phyloP scores from a whole-genome alignment of 495 filamentous ascomycete species.

The Hypoxylon cercidicola region DNA sequence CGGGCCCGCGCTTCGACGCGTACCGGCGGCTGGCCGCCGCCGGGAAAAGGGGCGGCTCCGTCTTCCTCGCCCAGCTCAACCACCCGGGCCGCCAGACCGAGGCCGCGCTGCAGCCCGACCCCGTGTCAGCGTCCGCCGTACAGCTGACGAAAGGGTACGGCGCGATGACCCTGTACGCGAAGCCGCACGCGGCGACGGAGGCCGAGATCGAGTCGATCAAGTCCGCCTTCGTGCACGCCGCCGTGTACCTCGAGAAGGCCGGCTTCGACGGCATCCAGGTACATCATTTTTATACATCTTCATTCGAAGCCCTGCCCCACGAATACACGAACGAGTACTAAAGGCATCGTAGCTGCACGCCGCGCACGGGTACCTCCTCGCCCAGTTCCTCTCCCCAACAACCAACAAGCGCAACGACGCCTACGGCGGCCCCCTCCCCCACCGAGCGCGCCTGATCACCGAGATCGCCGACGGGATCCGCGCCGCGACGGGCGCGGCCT shows the following conservation, averaged over 20 bases:
- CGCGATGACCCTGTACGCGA: constrained; percentile 38
- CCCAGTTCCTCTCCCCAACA: constrained; percentile 57
- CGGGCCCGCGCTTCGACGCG: constrained; percentile 66
- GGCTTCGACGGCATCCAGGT: constrained; percentile 68
- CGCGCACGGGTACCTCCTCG: constrained; percentile 69
- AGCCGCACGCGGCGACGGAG: constrained; percentile 54
- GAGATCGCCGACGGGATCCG: constrained; percentile 66
- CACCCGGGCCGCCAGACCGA: constrained; percentile 71
- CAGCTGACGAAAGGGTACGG: constrained; percentile 56
- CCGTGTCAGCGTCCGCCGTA: constrained; percentile 69
- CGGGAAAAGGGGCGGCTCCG: constrained; percentile 66
- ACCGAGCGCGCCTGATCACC: constrained; percentile 65
- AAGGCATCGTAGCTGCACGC: constrained; percentile 67
- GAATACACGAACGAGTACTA: too few species aligned
- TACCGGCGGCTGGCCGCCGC: constrained; percentile 63
- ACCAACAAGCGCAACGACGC: constrained; percentile 69
- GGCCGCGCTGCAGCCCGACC: constrained; percentile 60
- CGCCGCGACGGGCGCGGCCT: constrained; percentile 53
- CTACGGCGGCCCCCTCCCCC: constrained; percentile 75
- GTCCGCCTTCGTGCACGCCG: constrained; percentile 59
- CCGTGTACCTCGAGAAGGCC: constrained; percentile 57
- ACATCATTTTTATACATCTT: too few species aligned
- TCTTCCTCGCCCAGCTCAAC: constrained; percentile 68
- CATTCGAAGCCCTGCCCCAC: too few species aligned
- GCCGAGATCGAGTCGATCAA: constrained; percentile 61